Conservation (phyloP, 768 basidiomycete species). For the Pleurotus djamor region DNA sequence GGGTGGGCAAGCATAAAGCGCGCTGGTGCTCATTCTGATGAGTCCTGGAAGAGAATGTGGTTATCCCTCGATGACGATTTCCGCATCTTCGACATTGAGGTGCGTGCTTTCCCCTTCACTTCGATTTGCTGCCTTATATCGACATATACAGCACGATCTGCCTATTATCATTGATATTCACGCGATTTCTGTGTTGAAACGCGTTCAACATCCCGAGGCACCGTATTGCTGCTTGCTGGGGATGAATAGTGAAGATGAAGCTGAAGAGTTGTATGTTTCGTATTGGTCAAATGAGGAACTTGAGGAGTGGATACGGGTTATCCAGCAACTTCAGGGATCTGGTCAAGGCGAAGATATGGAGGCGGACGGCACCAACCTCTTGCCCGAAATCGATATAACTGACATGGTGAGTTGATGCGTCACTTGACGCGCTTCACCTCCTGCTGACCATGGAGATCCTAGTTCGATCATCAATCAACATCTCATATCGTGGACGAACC, state of each 20-base stretch:
- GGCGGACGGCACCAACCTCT: not conserved
- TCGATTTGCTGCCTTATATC: no score
- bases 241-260: not conserved
- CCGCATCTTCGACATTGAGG: conserved; percentile 1
- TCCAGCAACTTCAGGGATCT: not conserved
- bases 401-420: no score
- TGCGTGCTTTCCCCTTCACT: not conserved
- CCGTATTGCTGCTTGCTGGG: conserved; percentile 1
- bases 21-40: not conserved
- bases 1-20: conserved; percentile 2
- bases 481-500: not conserved
- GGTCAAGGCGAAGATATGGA: not conserved
- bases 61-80: not conserved
- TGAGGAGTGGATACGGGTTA: not conserved
- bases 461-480: not conserved
- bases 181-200: not conserved
- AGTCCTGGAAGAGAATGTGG: conserved; percentile 5
- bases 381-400: no score
- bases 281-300: conserved; percentile 4
- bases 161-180: not conserved
- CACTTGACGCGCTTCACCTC: no score
- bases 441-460: no score
- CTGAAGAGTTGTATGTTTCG: conserved; percentile 1
- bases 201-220: not conserved
- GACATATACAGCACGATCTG: not conserved